A percentile compares a stretch with the other conserved stretches of the same genome.
Conservation (phyloP, 2,329 filamentous ascomycete genomes). For the Tympanopsis confertula region DNA sequence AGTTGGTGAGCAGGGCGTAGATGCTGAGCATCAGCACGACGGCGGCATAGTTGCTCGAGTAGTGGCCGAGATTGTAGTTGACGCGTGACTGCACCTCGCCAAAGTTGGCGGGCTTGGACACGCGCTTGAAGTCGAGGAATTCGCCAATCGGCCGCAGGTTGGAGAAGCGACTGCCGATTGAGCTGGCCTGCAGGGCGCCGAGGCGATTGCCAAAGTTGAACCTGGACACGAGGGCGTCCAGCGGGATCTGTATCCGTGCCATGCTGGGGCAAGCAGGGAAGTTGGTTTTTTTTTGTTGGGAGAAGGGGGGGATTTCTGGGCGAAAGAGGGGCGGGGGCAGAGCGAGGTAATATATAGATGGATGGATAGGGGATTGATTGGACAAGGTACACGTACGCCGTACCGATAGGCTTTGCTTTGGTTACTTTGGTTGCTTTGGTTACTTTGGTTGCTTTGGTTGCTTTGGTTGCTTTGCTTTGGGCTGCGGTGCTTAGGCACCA, state of each 20-base stretch:
- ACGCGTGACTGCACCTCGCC: constrained; percentile 78
- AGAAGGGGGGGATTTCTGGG: too few relatives aligned
- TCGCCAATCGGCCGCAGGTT: constrained; percentile 85
- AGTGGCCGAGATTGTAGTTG: constrained; percentile 95
- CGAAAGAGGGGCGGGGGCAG: too few relatives aligned
- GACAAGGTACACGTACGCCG: too few relatives aligned
- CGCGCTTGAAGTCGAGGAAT: constrained; percentile 89
- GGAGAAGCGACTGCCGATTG: constrained; percentile 71
- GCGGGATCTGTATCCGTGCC: constrained; percentile 82
- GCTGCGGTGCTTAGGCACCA: too few relatives aligned
- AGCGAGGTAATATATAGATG: too few relatives aligned
- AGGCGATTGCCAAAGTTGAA: constrained; percentile 80
- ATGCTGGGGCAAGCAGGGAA: too few relatives aligned
- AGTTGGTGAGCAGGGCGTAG: constrained; percentile 86
- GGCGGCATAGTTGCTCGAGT: constrained; percentile 95
- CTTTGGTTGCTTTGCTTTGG: too few relatives aligned
- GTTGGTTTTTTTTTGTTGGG: too few relatives aligned
- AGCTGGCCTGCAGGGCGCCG: constrained; percentile 68
- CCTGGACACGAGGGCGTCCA: constrained; percentile 82
- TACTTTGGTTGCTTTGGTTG: too few relatives aligned
- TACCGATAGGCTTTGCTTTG: too few relatives aligned
- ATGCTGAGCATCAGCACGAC: constrained; percentile 92
- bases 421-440: too few relatives aligned
- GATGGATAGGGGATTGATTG: too few relatives aligned
- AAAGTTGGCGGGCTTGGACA: constrained; percentile 91